phyloP scores from a whole-genome alignment of 306 rosid genomes.

The Cucurbita pepo region DNA sequence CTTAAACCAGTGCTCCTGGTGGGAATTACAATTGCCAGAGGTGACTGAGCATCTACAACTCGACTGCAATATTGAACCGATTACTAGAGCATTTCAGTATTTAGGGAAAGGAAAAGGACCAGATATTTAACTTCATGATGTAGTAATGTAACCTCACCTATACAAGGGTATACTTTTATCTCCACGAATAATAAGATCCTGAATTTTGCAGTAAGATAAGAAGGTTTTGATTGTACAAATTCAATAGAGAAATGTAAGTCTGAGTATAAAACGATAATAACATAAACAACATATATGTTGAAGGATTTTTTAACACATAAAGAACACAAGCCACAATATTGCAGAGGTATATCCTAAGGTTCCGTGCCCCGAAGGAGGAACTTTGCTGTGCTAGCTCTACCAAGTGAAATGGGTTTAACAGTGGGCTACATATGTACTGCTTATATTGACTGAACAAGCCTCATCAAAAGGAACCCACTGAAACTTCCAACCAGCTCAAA shows the following conservation, averaged over 20 bases:
- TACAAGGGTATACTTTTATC: conserved; percentile 71
- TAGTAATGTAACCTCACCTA: conserved; percentile 37
- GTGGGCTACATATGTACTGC: not conserved
- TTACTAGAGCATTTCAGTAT: conserved; percentile 14
- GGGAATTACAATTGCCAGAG: conserved; percentile 62
- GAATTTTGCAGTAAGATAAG: conserved; percentile 6
- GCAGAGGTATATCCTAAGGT: not conserved
- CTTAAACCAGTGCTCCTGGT: conserved; percentile 37
- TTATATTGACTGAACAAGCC: not conserved
- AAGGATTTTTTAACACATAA: not conserved
- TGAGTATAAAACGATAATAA: not conserved
- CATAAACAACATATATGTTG: not conserved
- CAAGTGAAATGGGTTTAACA: not conserved
- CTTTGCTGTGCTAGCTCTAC: not conserved
- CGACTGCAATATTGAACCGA: conserved; percentile 55
- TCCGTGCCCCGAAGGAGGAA: not conserved
- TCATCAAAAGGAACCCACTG: not conserved
- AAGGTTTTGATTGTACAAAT: not conserved
- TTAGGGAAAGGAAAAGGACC: conserved; percentile 3
- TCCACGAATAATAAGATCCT: conserved; percentile 87
- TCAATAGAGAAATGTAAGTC: not conserved
- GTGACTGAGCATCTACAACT: conserved; percentile 70
- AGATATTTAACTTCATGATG: not conserved
- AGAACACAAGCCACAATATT: not conserved
- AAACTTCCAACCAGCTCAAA: not conserved